These are phyloP conservation scores for Xylogone sp. DNA, from an alignment of 2,329 filamentous ascomycete species.

Conservation along the genomic window DNA sequence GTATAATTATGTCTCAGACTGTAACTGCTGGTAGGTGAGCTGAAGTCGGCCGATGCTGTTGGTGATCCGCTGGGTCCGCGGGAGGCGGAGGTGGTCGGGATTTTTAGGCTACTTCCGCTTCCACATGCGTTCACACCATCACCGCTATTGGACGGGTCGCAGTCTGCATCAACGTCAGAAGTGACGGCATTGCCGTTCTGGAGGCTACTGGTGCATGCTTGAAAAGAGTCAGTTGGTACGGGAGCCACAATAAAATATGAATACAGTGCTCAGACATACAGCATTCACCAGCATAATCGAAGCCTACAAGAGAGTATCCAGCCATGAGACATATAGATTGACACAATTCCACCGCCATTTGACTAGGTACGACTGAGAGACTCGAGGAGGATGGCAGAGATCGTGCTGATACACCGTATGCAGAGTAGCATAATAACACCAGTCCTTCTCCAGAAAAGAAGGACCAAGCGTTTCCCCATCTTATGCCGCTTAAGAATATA, in stretches of 20 bases:
- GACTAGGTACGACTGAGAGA: not conserved
- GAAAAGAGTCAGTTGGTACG: conserved; percentile 1
- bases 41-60: too few relatives aligned
- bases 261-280: conserved; percentile 1
- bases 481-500: too few relatives aligned
- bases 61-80: too few relatives aligned
- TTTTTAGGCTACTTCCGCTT: not conserved
- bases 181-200: not conserved
- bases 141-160: not conserved
- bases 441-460: too few relatives aligned
- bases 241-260: not conserved
- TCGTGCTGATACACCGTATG: too few relatives aligned
- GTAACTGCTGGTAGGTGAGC: conserved; percentile 22
- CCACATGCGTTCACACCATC: not conserved
- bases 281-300: conserved; percentile 5
- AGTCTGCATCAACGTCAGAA: not conserved
- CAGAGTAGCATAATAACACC: too few relatives aligned
- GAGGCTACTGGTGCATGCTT: conserved; percentile 1
- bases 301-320: conserved; percentile 2
- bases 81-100: too few relatives aligned
- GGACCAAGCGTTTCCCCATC: too few relatives aligned
- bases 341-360: not conserved
- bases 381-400: not conserved
- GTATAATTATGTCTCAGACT: conserved; percentile 35
- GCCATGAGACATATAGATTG: not conserved